Evolutionary conservation across 257 asterid genomes (phyloP), one percentile per base, ranked within the genome.

Genomic region (Orobanche coerulescens): DNA sequence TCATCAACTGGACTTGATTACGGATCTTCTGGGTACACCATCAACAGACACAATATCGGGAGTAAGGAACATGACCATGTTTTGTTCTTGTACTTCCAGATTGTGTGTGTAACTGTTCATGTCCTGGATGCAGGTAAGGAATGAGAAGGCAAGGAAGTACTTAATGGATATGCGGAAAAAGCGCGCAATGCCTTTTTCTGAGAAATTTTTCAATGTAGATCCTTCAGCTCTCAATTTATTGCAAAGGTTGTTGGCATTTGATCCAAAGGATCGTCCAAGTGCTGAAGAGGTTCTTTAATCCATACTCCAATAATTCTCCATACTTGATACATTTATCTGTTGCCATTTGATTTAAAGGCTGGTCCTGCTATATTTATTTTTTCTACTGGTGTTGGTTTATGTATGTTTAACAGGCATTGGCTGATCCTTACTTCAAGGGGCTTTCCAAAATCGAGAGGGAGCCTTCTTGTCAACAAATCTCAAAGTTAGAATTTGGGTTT

Each of bases 101-200:
- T 54, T 47, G 28, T 47, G 28, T 57, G 15, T 42, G 64, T 62
- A 16, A 72, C 26, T 54, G 4, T 50, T n/a, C 46, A 23, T 68
- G 16, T 67, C 53, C 59, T 66, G 70, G 68, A 64, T 75, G 75
- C 78, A 90, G 97, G 95, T 90, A 37, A 86, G 96, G 46, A 87
- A 87, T 46, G 97, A 87, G 79, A 90, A 90, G 82, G 96, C 97
- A n/a, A 80, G 96, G 57, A 90, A 85, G 69, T 90, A 87, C 78
- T 81, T 90, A 62, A 79, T 62, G 53, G 82, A 75, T 53, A 85
- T 90, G 95, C 81, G 84, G 70, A 90, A 78, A 71, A 90, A 87
- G 71, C 73, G 74, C 15, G 66, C 84, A 11, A 76, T 85, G 65
- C 53, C 81, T 62, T 87, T 90, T 60, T 37, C 82, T 14, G 85